Conservation (phyloP, 177 flowering plant genomes). For the Vitis hybrid region DNA sequence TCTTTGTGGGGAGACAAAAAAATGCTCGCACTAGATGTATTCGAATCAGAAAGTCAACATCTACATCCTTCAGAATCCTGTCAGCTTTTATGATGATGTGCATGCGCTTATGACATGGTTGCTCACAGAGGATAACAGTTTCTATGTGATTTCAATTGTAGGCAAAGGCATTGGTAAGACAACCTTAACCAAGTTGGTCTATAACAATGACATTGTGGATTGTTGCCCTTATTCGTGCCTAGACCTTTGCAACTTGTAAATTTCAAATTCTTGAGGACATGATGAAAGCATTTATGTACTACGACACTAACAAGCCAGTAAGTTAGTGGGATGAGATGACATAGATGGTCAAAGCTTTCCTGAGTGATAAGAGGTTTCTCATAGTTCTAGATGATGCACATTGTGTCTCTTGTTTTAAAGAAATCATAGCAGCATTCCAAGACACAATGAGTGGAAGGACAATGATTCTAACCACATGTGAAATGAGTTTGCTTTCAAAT, state of each 20-base stretch:
- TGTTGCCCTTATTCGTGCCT: background rate
- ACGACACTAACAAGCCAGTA: no score
- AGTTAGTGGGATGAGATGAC: no score
- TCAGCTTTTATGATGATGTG: no score
- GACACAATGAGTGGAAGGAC: background rate
- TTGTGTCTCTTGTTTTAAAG: no score
- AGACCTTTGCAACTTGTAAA: background rate
- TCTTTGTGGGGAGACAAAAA: no score
- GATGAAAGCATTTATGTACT: background rate
- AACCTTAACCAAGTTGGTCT: background rate
- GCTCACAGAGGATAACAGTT: background rate
- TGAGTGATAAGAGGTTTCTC: background rate
- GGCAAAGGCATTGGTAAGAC: constrained; percentile 9
- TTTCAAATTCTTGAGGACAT: background rate
- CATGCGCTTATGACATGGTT: no score
- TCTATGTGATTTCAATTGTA: background rate
- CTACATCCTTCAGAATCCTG: no score
- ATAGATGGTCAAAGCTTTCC: background rate
- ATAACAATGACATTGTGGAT: background rate
- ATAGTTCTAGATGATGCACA: background rate
- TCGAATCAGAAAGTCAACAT: no score
- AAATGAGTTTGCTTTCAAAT: background rate
- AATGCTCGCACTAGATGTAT: no score
- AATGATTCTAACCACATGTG: background rate
- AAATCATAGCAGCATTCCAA: background rate